Evolutionary conservation across 2,329 filamentous ascomycete genomes (phyloP).

Genomic region (Sporothrix curviconia): DNA sequence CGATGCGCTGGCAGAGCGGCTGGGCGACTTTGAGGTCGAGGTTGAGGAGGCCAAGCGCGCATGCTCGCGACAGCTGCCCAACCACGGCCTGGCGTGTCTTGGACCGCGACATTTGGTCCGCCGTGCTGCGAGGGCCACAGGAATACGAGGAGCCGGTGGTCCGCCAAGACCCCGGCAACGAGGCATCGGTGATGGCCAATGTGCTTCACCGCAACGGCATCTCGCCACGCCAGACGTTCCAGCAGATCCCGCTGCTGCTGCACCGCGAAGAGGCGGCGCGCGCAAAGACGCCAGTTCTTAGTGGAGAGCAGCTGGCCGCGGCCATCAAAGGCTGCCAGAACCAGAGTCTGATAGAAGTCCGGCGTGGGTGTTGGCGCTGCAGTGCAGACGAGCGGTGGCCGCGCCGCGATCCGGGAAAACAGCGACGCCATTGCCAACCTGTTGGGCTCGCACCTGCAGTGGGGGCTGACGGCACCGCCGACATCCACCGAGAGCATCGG

Average conservation of each 20-base stretch:
- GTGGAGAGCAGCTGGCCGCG: slow-evolving; percentile 10
- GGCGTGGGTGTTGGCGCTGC: slow-evolving; percentile 23
- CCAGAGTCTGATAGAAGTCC: slow-evolving; percentile 18
- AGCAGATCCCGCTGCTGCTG: slow-evolving; percentile 24
- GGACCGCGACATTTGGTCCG: slow-evolving; percentile 38
- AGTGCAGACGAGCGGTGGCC: slow-evolving; percentile 19
- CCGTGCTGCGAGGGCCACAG: slow-evolving; percentile 24
- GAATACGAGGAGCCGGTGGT: too few relatives aligned
- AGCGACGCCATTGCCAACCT: not conserved
- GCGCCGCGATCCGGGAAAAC: slow-evolving; percentile 12
- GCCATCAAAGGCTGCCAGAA: slow-evolving; percentile 17
- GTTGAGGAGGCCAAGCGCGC: slow-evolving; percentile 15
- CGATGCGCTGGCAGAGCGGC: slow-evolving; percentile 22
- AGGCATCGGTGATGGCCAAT: not conserved
- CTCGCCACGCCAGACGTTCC: slow-evolving; percentile 18
- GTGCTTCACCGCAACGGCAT: slow-evolving; percentile 26
- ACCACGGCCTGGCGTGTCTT: slow-evolving; percentile 33
- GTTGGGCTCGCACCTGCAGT: not conserved
- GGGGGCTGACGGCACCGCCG: not conserved
- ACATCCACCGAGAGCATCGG: too few relatives aligned
- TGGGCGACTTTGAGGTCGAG: slow-evolving; percentile 27
- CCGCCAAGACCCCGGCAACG: not conserved
- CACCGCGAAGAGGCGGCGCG: slow-evolving; percentile 20
- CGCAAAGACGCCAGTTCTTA: too few relatives aligned
- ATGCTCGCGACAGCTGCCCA: not conserved